phyloP scores from a whole-genome alignment of 2,329 filamentous ascomycete genomes.

The Thelonectria discophora region DNA sequence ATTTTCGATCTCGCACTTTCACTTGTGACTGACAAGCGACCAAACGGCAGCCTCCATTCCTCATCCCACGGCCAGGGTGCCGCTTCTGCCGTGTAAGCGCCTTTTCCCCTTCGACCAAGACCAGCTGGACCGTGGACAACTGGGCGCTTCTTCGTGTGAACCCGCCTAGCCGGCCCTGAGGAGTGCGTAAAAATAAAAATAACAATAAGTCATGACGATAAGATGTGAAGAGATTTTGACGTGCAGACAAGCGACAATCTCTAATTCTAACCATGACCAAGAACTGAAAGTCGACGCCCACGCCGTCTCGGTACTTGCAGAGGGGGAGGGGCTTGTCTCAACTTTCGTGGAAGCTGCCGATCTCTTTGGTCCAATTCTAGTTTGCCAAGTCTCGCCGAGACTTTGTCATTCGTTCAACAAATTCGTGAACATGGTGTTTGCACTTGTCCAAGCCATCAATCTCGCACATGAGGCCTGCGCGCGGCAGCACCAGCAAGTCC shows the following conservation, averaged over 20 bases:
- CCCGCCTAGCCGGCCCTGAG: not conserved
- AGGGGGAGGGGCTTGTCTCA: too few species aligned
- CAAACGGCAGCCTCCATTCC: constrained; percentile 12
- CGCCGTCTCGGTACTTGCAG: constrained; percentile 15
- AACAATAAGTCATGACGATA: not conserved
- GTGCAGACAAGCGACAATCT: constrained; percentile 15
- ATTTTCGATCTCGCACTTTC: constrained; percentile 26
- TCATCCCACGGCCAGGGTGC: not conserved
- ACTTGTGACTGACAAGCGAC: constrained; percentile 23
- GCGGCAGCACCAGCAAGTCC: constrained; percentile 12
- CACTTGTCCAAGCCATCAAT: not conserved
- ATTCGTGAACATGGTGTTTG: not conserved
- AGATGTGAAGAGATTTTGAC: not conserved
- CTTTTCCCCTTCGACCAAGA: not conserved
- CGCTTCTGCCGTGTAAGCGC: constrained; percentile 25
- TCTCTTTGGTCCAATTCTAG: constrained; percentile 19
- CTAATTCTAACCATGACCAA: not conserved
- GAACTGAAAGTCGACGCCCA: constrained; percentile 1
- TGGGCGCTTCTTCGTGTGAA: constrained; percentile 18
- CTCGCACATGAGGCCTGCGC: not conserved
- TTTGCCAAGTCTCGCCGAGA: constrained; percentile 14
- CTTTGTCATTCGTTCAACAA: not conserved
- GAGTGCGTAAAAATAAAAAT: constrained; percentile 1
- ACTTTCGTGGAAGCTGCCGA: too few species aligned
- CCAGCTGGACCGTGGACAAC: not conserved